Percentiles rank a stretch among this genome's conserved stretches.
Evolutionary conservation across 345 rosid genomes (phyloP).

Genomic region (thale cress (Arabidopsis thaliana)): TAIR10.1 NC_003070.9:20213501-20214000

Average conservation of each 20-base stretch:
- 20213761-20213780: neutral
- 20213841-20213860: conserved; percentile 15
- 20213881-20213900: neutral
- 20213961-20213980: neutral
- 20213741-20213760: conserved; percentile 49
- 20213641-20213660: conserved; percentile 78
- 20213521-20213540: conserved; percentile 69
- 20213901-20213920: conserved; percentile 10
- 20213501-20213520: conserved; percentile 72
- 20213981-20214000: conserved; percentile 11
- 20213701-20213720: conserved; percentile 44
- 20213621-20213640: conserved; percentile 92
- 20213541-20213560: conserved; percentile 80
- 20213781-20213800: conserved; percentile 26
- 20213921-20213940: neutral
- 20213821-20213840: conserved; percentile 36
- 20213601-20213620: conserved; percentile 93
- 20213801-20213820: conserved; percentile 21
- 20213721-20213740: conserved; percentile 36
- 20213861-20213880: conserved; percentile 20
- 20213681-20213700: conserved; percentile 90
- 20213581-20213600: conserved; percentile 67
- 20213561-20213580: conserved; percentile 82
- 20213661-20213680: conserved; percentile 86
- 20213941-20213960: neutral